Base-by-base conservation (phyloP, 148 eudicot genomes). In the Silene uniflora region DNA sequence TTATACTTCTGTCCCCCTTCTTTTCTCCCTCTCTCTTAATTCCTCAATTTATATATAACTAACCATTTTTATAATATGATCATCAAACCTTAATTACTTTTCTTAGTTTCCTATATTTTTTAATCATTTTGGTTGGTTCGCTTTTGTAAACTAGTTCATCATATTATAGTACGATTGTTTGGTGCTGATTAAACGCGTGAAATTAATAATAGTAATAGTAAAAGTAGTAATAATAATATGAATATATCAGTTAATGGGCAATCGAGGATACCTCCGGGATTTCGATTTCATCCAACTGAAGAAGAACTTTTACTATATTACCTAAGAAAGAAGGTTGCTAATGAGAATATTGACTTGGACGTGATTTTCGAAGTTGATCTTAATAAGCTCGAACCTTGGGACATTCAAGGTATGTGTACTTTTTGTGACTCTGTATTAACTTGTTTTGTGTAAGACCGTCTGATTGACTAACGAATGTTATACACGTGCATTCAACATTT, bases 331-430 rank as follows among this genome's bases (percentile, higher is more conserved):
- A 86, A 90, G 63, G 84, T 86, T 59, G 81, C 86, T 63, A 75
- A 71, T 54, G 87, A 82, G 69, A 80, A 75, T 66, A 88, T 90
- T 47, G 91, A 88, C 49, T 75, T 90, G 65, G 89, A 90, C 81
- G 93, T 90, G 17, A 90, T 90, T 61, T 82, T 79, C 29, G 88
- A 85, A 27, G 87, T 88, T 9, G 91, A 90, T 88, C 93, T 90
- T 22, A 90, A 90, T 56, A 90, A 85, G 81, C 86, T 90, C 8
- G 91, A 90, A 75, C 91, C 91, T 69, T 89, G 93, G 93, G 93
- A 89, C 64, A 89, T 89, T 75, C 89, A 89, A 89, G 93, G 93
- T 89, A 76, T 4, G 10, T 42, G 2, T 11, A n/a, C 21, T 44
- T 25, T 44, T 23, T 4, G 7, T 7, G 6, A 32, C 5, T 32